A percentile compares a stretch with the other conserved stretches of the same genome.
These are phyloP conservation scores for Cyberlindnera americana DNA, from an alignment of 805 yeast species.

Conservation along the genomic window DNA sequence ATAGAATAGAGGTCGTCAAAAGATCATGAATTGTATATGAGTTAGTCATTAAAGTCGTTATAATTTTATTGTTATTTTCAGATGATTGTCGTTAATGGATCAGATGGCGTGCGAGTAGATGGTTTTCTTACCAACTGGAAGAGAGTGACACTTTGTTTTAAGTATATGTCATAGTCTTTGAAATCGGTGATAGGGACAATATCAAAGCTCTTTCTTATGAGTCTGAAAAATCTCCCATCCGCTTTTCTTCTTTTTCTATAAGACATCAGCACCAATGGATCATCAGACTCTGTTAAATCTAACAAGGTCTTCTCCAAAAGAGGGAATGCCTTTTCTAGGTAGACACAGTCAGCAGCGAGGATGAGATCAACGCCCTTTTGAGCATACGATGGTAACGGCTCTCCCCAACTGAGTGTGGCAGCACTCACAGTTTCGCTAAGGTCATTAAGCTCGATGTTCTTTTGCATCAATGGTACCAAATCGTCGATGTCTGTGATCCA, in stretches of 20 bases:
- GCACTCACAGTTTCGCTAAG: conserved; percentile 37
- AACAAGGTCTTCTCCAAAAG: conserved; percentile 45
- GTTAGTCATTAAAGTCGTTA: no score
- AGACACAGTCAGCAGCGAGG: conserved; percentile 60
- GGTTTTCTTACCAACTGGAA: conserved; percentile 34
- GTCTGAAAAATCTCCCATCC: conserved; percentile 31
- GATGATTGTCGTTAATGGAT: no score
- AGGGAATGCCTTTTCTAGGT: conserved; percentile 51
- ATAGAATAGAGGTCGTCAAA: no score
- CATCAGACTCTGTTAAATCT: conserved; percentile 37
- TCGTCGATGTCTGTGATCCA: conserved; percentile 47
- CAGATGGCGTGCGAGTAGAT: no score
- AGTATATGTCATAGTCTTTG: conserved; percentile 33
- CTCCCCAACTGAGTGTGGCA: conserved; percentile 43
- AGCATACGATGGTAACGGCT: conserved; percentile 35
- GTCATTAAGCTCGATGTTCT: conserved; percentile 41
- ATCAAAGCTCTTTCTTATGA: conserved; percentile 32
- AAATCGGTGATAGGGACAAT: conserved; percentile 32
- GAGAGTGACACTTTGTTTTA: conserved; percentile 38
- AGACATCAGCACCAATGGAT: conserved; percentile 47
- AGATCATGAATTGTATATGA: neutral
- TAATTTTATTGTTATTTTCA: no score
- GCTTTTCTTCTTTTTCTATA: conserved; percentile 51
- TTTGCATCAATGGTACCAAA: conserved; percentile 44
- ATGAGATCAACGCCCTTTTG: conserved; percentile 39